Evolutionary conservation across 768 basidiomycete genomes (phyloP).

Genomic region (Candolleomyces efflorescens): DNA sequence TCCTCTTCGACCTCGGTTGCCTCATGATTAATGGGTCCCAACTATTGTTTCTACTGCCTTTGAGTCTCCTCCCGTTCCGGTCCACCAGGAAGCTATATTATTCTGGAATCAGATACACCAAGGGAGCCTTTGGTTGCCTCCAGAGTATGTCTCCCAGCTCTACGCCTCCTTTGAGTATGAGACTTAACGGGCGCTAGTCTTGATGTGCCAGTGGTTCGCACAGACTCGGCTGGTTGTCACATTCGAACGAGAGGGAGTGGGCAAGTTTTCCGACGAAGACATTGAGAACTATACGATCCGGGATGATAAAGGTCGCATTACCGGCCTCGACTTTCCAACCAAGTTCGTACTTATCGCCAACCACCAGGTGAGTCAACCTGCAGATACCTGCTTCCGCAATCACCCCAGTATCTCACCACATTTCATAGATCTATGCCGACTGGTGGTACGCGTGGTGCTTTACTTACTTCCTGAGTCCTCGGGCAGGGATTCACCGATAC

Average conservation of each 20-base stretch:
- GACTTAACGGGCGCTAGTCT: slow-evolving; percentile 37
- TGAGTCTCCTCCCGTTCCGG: slow-evolving; percentile 59
- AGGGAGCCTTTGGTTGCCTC: slow-evolving; percentile 75
- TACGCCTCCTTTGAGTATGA: neutral
- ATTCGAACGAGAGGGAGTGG: slow-evolving; percentile 66
- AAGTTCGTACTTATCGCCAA: slow-evolving; percentile 87
- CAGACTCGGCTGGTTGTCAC: slow-evolving; percentile 71
- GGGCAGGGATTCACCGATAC: slow-evolving; percentile 54
- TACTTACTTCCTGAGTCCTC: slow-evolving; percentile 62
- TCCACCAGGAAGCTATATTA: slow-evolving; percentile 56
- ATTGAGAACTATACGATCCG: slow-evolving; percentile 53
- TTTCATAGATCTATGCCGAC: slow-evolving; percentile 62
- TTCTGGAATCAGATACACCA: slow-evolving; percentile 72
- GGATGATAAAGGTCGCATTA: slow-evolving; percentile 52
- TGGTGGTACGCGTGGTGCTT: slow-evolving; percentile 91
- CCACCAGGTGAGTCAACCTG: slow-evolving; percentile 66
- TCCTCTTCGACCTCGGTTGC: slow-evolving; percentile 61
- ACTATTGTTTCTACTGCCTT: slow-evolving; percentile 63
- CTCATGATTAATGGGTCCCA: slow-evolving; percentile 72
- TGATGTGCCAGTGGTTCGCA: slow-evolving; percentile 80
- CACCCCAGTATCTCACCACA: slow-evolving; percentile 3
- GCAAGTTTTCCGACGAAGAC: slow-evolving; percentile 57
- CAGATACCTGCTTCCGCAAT: neutral
- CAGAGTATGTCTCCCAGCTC: slow-evolving; percentile 47
- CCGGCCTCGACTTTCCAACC: slow-evolving; percentile 65